These are phyloP conservation scores for Letharia columbiana DNA, from an alignment of 495 filamentous ascomycete species.

Conservation along the genomic window DNA sequence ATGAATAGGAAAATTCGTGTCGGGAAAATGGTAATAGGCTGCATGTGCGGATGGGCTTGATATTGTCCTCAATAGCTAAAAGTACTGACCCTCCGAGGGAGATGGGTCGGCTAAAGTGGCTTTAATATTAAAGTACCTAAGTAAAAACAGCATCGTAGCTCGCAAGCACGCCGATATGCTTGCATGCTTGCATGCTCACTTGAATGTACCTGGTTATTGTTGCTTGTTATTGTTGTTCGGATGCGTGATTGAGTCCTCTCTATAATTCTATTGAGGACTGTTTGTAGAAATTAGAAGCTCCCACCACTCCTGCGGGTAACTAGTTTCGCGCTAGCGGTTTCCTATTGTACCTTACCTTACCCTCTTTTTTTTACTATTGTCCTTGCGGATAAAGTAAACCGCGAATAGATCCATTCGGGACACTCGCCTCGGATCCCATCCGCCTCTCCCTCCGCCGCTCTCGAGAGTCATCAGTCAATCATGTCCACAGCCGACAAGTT, in stretches of 20 bases:
- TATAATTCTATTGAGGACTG: background rate
- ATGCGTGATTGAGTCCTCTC: background rate
- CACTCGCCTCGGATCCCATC: background rate
- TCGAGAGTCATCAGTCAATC: background rate
- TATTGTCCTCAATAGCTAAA: background rate
- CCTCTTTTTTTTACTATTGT: background rate
- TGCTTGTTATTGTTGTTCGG: slow-evolving; percentile 1
- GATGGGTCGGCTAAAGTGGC: background rate
- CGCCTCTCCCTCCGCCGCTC: background rate
- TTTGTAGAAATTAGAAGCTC: background rate
- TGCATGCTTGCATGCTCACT: background rate
- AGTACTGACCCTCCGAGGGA: background rate
- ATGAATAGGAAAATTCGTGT: background rate
- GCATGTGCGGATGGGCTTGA: background rate
- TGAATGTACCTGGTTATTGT: background rate
- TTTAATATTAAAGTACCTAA: background rate
- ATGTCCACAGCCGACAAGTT: slow-evolving; percentile 71
- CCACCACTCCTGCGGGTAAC: background rate
- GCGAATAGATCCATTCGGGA: background rate
- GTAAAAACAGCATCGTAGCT: background rate
- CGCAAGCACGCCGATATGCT: background rate
- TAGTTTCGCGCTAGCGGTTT: background rate
- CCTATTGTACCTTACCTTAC: background rate
- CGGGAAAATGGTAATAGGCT: background rate
- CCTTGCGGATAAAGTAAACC: background rate